Evolutionary conservation across 148 eudicot genomes (phyloP).

Genomic region (Rheum nobile): DNA sequence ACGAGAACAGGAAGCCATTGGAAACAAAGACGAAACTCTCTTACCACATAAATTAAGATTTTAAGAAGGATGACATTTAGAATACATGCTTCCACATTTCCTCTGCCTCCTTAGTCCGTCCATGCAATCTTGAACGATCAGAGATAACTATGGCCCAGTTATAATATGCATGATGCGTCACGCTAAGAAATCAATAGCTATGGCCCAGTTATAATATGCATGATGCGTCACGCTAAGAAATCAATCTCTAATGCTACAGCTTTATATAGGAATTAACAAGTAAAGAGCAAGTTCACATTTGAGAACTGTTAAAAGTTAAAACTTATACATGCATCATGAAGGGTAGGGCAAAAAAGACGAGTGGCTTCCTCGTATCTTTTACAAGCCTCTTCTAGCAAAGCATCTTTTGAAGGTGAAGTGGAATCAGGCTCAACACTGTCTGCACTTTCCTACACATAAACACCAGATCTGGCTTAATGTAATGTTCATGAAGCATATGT

Average conservation of each 20-base stretch:
- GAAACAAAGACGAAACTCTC: neutral
- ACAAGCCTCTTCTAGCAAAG: constrained; percentile 94
- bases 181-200: too few relatives aligned
- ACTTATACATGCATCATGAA: constrained; percentile 81
- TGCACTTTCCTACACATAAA: constrained; percentile 73
- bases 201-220: constrained; percentile 88
- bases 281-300: neutral
- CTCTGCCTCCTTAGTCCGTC: constrained; percentile 98
- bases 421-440: constrained; percentile 90
- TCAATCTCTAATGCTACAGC: neutral
- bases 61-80: neutral
- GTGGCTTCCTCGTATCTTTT: constrained; percentile 89
- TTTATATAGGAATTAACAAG: neutral
- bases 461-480: neutral
- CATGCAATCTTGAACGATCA: constrained; percentile 94
- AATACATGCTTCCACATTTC: constrained; percentile 91
- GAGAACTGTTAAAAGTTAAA: neutral
- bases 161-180: too few relatives aligned
- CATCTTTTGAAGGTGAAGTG: constrained; percentile 83
- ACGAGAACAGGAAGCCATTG: neutral
- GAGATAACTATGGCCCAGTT: too few relatives aligned
- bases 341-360: constrained; percentile 79
- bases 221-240: constrained; percentile 10
- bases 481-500: neutral
- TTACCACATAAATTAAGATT: neutral